Conservation (phyloP, 2,329 filamentous ascomycete species). For the Xylariomycetidae sp. region DNA sequence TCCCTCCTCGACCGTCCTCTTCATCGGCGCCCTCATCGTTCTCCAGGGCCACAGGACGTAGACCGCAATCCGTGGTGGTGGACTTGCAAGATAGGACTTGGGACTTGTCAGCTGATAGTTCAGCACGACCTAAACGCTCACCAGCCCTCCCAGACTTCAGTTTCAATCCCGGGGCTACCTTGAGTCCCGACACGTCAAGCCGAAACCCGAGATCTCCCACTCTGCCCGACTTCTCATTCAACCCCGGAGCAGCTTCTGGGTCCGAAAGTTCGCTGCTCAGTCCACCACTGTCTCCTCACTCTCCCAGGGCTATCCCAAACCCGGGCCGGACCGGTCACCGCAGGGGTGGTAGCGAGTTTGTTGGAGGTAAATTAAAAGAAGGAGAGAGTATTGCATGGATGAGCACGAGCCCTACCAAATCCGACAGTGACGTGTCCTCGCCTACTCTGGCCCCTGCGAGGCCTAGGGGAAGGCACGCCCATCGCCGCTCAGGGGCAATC, state of each 20-base stretch:
- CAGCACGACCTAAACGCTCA: constrained; percentile 13
- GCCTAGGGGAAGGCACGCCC: constrained; percentile 65
- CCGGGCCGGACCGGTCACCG: constrained; percentile 73
- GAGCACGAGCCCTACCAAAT: constrained; percentile 67
- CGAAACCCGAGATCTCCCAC: constrained; percentile 25
- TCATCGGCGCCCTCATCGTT: constrained; percentile 43
- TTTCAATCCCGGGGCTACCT: constrained; percentile 47
- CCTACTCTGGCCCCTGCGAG: constrained; percentile 48
- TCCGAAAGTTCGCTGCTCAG: constrained; percentile 38
- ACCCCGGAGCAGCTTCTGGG: constrained; percentile 22
- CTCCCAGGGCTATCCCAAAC: constrained; percentile 44
- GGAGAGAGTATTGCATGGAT: constrained; percentile 56
- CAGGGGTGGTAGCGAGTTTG: constrained; percentile 80
- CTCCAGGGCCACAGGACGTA: constrained; percentile 44
- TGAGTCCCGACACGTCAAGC: constrained; percentile 7
- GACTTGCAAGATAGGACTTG: constrained; percentile 9
- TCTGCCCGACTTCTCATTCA: constrained; percentile 14
- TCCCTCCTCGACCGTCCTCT: constrained; percentile 49
- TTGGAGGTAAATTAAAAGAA: constrained; percentile 65
- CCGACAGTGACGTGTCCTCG: constrained; percentile 52
- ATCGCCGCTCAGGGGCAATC: constrained; percentile 76
- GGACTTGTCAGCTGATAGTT: constrained; percentile 13
- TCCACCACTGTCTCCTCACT: constrained; percentile 52
- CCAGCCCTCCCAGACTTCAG: constrained; percentile 28
- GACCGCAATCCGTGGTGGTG: constrained; percentile 51